These are phyloP conservation scores for Scedosporium dehoogii DNA, from an alignment of 2,329 filamentous ascomycete genomes.

Conservation along the genomic window DNA sequence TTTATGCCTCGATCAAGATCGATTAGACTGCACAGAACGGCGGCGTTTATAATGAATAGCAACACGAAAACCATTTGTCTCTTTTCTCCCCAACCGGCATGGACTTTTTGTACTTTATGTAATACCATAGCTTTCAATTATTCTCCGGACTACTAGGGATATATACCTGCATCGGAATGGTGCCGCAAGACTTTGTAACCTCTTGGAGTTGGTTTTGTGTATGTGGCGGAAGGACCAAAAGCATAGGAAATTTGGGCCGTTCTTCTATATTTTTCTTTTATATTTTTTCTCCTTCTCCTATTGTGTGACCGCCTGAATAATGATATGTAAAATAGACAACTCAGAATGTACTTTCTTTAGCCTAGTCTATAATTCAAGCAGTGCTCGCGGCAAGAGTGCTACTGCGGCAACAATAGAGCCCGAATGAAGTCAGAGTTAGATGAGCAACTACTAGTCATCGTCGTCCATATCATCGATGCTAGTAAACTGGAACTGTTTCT, in stretches of 20 bases:
- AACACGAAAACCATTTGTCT: background rate
- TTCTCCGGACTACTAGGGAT: background rate
- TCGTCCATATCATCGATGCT: constrained; percentile 43
- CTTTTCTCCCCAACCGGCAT: background rate
- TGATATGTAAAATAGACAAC: background rate
- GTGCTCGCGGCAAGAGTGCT: too few species aligned
- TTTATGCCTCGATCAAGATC: constrained; percentile 97
- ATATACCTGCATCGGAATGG: background rate
- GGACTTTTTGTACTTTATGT: background rate
- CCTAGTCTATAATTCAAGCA: too few species aligned
- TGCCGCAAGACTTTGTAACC: background rate
- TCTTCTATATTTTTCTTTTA: background rate
- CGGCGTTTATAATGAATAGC: background rate
- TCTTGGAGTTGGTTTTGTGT: background rate
- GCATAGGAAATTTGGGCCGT: background rate
- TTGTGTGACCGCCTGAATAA: background rate
- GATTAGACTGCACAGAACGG: constrained; percentile 44
- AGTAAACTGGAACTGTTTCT: constrained; percentile 48
- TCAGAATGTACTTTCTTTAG: too few species aligned
- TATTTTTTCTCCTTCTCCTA: too few species aligned
- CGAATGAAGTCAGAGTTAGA: too few species aligned
- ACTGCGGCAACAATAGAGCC: too few species aligned
- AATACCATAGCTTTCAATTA: background rate
- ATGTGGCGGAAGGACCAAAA: background rate
- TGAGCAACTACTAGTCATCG: constrained; percentile 21